Base-by-base conservation (phyloP, 257 asterid genomes). In the Gentiana dahurica region DNA sequence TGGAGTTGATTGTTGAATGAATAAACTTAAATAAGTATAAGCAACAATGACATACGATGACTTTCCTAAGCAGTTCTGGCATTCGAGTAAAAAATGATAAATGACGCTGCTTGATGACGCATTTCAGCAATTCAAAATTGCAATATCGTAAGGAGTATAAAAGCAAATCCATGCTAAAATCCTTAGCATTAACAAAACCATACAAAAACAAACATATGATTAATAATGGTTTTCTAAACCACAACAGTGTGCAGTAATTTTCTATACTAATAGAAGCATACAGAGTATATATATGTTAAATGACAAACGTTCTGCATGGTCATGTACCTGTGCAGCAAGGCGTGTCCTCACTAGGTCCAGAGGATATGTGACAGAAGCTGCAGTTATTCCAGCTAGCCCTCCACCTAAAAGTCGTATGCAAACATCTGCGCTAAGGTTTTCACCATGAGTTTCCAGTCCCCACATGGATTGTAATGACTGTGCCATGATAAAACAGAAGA, bases 301-400 rank as follows among this genome's bases (percentile, higher is more conserved):
- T 24, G 24, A 24, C 44, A 59, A 36, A 13, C 50, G 33, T 24
- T 37, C 33, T 9, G 34, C 3, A 44, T 13, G 13, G 52, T 34
- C 36, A 56, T 53, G 54, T 51, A 82, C 96, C 94, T 87, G 96
- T 37, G 89, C 87, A 15, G 94, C 75, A 53, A 84, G 92, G 33
- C 87, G 92, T 12, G 96, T 87, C 77, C 96, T 79, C 49, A 84
- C 92, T 56, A 84, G 92, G 72, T 87, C 96, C 70, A 84, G 64
- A 36, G 94, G 96, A 71, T 87, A 87, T 37, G 94, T 84, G 65
- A 73, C 72, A 51, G 89, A 81, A 71, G 96, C 96, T 43, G 94
- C 96, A 34, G 94, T 87, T 45, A 84, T 67, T 65, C 96, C 96
- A 71, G 96, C 92, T 73, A 87, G 75, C 54, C 96, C 94, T 51